phyloP scores from a whole-genome alignment of 331 rosid genomes.

The Arachis monticola region DNA sequence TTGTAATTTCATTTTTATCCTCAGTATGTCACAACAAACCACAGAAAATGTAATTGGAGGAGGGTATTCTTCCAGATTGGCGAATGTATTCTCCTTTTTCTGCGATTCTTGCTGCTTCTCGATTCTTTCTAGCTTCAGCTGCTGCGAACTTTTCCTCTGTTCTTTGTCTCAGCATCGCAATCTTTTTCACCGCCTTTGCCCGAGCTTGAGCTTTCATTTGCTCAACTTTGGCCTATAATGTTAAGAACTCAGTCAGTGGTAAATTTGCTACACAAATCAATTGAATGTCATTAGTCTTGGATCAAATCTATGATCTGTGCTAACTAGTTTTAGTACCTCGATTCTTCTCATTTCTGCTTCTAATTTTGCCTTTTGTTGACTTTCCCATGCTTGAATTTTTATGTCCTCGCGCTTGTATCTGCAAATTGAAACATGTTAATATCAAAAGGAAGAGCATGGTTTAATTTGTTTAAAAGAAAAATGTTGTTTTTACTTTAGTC shows the following conservation, averaged over 20 bases:
- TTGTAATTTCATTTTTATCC: neutral
- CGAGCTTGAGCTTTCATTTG: conserved; percentile 90
- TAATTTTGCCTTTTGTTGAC: conserved; percentile 77
- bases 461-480: neutral
- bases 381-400: conserved; percentile 95
- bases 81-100: conserved; percentile 67
- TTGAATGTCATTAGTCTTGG: neutral
- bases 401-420: conserved; percentile 91
- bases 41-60: conserved; percentile 29
- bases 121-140: conserved; percentile 70
- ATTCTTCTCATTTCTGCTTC: conserved; percentile 85
- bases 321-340: conserved; percentile 61
- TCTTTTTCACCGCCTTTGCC: conserved; percentile 79
- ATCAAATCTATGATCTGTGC: neutral
- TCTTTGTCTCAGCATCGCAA: conserved; percentile 82
- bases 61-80: conserved; percentile 63
- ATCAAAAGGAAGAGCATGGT: conserved; percentile 22
- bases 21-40: neutral
- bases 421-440: conserved; percentile 35
- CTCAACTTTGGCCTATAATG: conserved; percentile 75
- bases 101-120: conserved; percentile 42
- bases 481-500: conserved; percentile 7
- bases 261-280: neutral
- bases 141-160: conserved; percentile 82
- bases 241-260: conserved; percentile 21